Evolutionary conservation across 768 basidiomycete genomes (phyloP).

Genomic region (Terana coerulea): DNA sequence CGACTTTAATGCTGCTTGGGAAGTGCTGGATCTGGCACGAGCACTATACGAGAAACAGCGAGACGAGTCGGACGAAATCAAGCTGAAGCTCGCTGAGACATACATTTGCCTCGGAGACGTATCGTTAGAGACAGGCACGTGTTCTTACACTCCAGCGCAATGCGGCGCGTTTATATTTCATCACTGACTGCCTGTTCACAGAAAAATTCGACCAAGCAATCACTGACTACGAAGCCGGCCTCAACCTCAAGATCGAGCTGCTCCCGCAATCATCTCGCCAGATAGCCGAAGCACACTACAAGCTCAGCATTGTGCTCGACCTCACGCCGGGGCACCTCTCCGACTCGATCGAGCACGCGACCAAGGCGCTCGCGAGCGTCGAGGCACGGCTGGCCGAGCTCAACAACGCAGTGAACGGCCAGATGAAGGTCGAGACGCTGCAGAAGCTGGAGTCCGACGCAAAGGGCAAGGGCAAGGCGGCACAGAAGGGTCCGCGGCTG

Average conservation of each 20-base stretch:
- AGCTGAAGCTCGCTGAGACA: constrained; percentile 85
- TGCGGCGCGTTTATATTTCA: not conserved
- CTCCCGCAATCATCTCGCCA: constrained; percentile 89
- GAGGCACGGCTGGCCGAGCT: constrained; percentile 64
- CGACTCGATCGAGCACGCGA: constrained; percentile 79
- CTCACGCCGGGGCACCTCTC: constrained; percentile 80
- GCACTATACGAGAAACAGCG: constrained; percentile 75
- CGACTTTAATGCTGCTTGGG: constrained; percentile 98
- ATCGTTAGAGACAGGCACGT: constrained; percentile 90
- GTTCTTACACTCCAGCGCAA: not conserved
- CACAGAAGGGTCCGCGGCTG: constrained; percentile 35
- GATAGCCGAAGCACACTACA: constrained; percentile 92
- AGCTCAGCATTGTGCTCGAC: constrained; percentile 90
- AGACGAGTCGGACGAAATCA: constrained; percentile 55
- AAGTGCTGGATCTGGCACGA: constrained; percentile 92
- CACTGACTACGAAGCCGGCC: constrained; percentile 76
- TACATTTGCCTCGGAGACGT: constrained; percentile 92
- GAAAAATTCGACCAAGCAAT: constrained; percentile 97
- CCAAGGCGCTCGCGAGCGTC: constrained; percentile 77
- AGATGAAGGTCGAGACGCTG: constrained; percentile 30
- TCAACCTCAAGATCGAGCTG: constrained; percentile 66
- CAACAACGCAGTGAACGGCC: constrained; percentile 39
- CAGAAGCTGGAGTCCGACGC: constrained; percentile 33
- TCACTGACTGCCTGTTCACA: constrained; percentile 27
- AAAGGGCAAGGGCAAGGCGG: constrained; percentile 74